phyloP scores from a whole-genome alignment of 768 basidiomycete genomes.

The Lactifluus pinguis region DNA sequence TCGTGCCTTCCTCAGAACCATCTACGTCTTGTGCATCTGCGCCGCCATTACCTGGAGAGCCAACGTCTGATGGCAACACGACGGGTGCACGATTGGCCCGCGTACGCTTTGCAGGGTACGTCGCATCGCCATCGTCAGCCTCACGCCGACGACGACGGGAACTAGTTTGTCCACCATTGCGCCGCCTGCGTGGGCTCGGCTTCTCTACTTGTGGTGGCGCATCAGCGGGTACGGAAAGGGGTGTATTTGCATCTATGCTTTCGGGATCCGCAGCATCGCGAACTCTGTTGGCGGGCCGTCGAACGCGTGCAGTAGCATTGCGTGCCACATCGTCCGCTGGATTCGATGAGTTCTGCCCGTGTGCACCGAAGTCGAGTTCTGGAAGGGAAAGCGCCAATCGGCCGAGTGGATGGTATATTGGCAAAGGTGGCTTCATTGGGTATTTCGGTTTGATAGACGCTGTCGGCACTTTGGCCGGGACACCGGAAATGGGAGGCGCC shows the following conservation, averaged over 20 bases:
- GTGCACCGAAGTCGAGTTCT: slow-evolving; percentile 13
- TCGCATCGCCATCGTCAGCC: slow-evolving; percentile 19
- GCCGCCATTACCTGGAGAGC: slow-evolving; percentile 14
- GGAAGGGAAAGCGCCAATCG: slow-evolving; percentile 18
- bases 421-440: slow-evolving; percentile 14
- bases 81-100: slow-evolving; percentile 13
- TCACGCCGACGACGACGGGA: slow-evolving; percentile 20
- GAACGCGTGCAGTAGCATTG: slow-evolving; percentile 7
- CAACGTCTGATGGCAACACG: slow-evolving; percentile 8
- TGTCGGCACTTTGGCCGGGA: not conserved
- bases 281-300: slow-evolving; percentile 15
- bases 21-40: slow-evolving; percentile 11
- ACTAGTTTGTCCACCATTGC: slow-evolving; percentile 10
- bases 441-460: slow-evolving; percentile 2
- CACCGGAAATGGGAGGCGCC: not conserved
- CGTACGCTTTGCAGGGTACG: slow-evolving; percentile 20
- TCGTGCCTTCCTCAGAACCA: slow-evolving; percentile 14
- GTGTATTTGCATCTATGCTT: slow-evolving; percentile 1
- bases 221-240: slow-evolving; percentile 8
- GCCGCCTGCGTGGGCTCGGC: slow-evolving; percentile 19
- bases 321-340: slow-evolving; percentile 7
- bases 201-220: slow-evolving; percentile 7
- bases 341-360: not conserved
- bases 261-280: slow-evolving; percentile 14
- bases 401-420: slow-evolving; percentile 20